Percentiles rank a stretch among this genome's conserved stretches.
Conservation (phyloP, 257 asterid species). For the Nicotiana noctiflora region DNA sequence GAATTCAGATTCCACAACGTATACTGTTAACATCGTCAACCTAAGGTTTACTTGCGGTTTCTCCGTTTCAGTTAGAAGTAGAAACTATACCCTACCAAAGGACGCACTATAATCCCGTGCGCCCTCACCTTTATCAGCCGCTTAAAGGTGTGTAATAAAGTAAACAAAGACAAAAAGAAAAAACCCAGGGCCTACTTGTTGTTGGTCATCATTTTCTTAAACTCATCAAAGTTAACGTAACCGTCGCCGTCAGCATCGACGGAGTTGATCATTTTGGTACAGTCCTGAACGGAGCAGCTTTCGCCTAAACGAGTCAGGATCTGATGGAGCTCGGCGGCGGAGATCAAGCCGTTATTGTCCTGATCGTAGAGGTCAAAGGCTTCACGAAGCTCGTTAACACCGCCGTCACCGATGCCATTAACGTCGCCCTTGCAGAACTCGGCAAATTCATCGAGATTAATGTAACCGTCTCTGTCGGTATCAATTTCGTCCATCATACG, state of each 20-base stretch:
- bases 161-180: background rate
- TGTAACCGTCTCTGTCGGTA: constrained; percentile 77
- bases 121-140: background rate
- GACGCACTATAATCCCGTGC: background rate
- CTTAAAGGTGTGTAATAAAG: background rate
- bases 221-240: constrained; percentile 58
- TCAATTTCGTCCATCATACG: constrained; percentile 69
- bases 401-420: constrained; percentile 25
- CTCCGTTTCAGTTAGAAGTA: constrained; percentile 5
- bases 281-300: no score
- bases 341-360: constrained; percentile 75
- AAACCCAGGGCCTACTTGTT: background rate
- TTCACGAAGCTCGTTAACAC: constrained; percentile 56
- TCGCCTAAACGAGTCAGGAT: constrained; percentile 69
- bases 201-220: constrained; percentile 71
- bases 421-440: constrained; percentile 43
- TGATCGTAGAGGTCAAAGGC: constrained; percentile 83
- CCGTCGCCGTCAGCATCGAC: constrained; percentile 88
- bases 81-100: background rate
- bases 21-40: background rate
- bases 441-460: constrained; percentile 65
- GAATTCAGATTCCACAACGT: background rate
- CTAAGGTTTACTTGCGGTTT: background rate
- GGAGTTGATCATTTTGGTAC: constrained; percentile 65
- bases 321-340: constrained; percentile 64